Conservation (phyloP, 2,329 filamentous ascomycete species). For the Alternaria arborescens region DNA sequence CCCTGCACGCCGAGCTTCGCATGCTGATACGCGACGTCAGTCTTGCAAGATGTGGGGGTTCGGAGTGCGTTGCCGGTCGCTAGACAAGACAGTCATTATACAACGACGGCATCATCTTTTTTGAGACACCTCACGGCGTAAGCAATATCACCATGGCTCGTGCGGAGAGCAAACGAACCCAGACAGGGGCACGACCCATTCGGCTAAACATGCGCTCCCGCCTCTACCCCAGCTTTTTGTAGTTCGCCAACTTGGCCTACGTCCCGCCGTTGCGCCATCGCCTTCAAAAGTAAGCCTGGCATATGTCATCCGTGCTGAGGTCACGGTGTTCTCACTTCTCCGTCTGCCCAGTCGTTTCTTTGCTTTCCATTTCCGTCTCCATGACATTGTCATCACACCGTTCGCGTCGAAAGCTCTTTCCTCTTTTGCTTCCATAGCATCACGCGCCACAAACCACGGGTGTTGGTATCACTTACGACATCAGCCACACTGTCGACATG, state of each 20-base stretch:
- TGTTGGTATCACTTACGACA: constrained; percentile 2
- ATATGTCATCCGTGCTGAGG: constrained; percentile 1
- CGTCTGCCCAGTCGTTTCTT: not conserved
- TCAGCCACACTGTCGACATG: constrained; percentile 14
- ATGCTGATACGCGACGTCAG: not conserved
- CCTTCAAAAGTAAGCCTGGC: constrained; percentile 7
- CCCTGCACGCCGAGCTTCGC: constrained; percentile 3
- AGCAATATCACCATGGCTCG: not conserved
- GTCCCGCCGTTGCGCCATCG: constrained; percentile 11
- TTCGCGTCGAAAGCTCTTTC: not conserved
- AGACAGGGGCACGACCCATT: constrained; percentile 3
- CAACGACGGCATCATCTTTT: not conserved
- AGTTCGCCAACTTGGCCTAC: constrained; percentile 7
- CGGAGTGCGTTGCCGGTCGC: constrained; percentile 23
- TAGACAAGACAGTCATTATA: constrained; percentile 1
- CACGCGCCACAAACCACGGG: constrained; percentile 6
- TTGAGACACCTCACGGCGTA: not conserved
- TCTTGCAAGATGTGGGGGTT: constrained; percentile 3
- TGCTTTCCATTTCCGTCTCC: not conserved
- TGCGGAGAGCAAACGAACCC: not conserved
- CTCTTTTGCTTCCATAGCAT: not conserved
- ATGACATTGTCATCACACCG: not conserved
- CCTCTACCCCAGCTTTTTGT: constrained; percentile 16
- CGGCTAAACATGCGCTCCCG: constrained; percentile 12
- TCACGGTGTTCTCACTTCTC: not conserved